A percentile compares a stretch with the other conserved stretches of the same genome.
Conservation (phyloP, 2,329 filamentous ascomycete genomes). For the Cladophialophora exuberans region DNA sequence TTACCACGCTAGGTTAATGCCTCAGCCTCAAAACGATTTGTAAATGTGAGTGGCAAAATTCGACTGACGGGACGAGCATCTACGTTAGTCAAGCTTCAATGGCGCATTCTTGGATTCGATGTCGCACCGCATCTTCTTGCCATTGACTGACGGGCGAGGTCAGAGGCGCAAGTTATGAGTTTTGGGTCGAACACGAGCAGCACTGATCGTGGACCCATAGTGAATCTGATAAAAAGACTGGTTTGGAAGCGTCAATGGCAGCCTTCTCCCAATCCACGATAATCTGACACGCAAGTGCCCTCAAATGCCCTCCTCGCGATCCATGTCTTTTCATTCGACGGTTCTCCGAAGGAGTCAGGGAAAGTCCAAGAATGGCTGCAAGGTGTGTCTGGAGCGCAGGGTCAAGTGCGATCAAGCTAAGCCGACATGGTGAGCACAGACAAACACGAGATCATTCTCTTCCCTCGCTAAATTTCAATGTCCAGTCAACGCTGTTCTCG, state of each 20-base stretch:
- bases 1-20: neutral
- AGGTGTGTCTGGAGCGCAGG: conserved; percentile 33
- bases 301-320: no score
- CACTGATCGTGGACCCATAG: no score
- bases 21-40: conserved; percentile 3
- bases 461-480: conserved; percentile 1
- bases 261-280: neutral
- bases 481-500: conserved; percentile 37
- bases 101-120: neutral
- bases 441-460: conserved; percentile 25
- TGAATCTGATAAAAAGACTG: no score
- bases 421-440: conserved; percentile 32
- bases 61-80: neutral
- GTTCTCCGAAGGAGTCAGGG: conserved; percentile 16
- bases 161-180: no score
- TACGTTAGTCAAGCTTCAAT: neutral
- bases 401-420: conserved; percentile 39
- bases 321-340: conserved; percentile 1
- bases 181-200: no score
- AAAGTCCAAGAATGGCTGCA: conserved; percentile 30
- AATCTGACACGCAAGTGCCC: neutral
- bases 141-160: no score
- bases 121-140: no score
- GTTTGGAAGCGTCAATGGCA: neutral
- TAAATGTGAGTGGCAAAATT: neutral